Conservation (phyloP, 768 basidiomycete genomes). For the Termitomyces sp. region DNA sequence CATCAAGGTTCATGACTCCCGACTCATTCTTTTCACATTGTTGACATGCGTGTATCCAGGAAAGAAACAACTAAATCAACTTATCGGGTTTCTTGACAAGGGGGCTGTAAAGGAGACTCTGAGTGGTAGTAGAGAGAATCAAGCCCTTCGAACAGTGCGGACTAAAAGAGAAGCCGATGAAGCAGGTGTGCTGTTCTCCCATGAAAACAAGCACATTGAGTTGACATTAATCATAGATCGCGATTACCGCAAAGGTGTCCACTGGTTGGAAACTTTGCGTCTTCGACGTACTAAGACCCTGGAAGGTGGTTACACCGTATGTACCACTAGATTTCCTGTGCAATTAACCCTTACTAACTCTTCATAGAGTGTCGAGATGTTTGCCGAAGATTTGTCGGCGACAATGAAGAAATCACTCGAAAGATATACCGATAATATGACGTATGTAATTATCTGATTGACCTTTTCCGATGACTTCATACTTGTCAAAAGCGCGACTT, state of each 20-base stretch:
- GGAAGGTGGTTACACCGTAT: constrained; percentile 74
- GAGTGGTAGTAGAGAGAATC: constrained; percentile 54
- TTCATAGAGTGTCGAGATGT: constrained; percentile 70
- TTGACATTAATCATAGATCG: constrained; percentile 50
- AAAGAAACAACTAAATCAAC: constrained; percentile 81
- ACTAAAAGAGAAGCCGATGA: constrained; percentile 90
- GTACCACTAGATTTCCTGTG: constrained; percentile 15
- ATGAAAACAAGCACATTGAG: not conserved
- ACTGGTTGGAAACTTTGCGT: constrained; percentile 89
- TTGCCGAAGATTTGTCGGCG: constrained; percentile 67
- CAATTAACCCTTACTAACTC: not conserved
- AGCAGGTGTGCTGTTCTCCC: constrained; percentile 50
- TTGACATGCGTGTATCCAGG: constrained; percentile 38
- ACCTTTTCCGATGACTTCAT: not conserved
- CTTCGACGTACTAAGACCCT: constrained; percentile 78
- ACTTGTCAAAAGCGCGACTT: constrained; percentile 57
- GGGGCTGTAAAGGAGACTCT: constrained; percentile 56
- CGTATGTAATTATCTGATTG: constrained; percentile 34
- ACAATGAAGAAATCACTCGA: constrained; percentile 60
- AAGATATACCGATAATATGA: constrained; percentile 77
- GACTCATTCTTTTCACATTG: not conserved
- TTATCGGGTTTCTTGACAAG: constrained; percentile 84
- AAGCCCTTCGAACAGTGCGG: constrained; percentile 69
- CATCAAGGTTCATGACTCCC: constrained; percentile 56
- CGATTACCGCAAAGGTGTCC: constrained; percentile 85